Evolutionary conservation across 1,139 yeast species (phyloP).

Genomic region (Yamadazyma sp.): DNA sequence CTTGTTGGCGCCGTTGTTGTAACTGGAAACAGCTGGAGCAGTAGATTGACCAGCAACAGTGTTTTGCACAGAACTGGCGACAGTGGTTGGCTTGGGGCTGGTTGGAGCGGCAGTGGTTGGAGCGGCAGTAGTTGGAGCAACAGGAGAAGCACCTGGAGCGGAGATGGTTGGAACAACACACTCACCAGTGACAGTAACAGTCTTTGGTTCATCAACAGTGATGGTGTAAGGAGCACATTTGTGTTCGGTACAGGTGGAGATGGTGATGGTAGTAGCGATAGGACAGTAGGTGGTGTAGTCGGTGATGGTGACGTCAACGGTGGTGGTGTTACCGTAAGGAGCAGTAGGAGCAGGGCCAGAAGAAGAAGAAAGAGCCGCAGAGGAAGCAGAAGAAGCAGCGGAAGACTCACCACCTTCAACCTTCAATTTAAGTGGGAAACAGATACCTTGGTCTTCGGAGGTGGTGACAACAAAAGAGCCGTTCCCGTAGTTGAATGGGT

Average conservation of each 20-base stretch:
- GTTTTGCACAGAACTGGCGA: conserved; percentile 5
- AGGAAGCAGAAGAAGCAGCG: conserved; percentile 8
- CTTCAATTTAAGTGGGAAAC: conserved; percentile 14
- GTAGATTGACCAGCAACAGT: conserved; percentile 6
- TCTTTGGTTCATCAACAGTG: conserved; percentile 53
- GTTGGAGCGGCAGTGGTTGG: conserved; percentile 11
- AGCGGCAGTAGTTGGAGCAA: no score
- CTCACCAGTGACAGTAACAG: conserved; percentile 59
- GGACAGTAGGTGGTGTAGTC: conserved; percentile 63
- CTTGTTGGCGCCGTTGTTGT: conserved; percentile 12
- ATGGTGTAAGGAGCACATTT: conserved; percentile 35
- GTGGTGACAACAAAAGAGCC: conserved; percentile 4
- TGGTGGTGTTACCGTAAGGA: conserved; percentile 23
- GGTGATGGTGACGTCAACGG: conserved; percentile 45
- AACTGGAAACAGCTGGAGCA: conserved; percentile 8
- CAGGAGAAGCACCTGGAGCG: neutral
- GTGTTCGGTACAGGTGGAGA: conserved; percentile 40
- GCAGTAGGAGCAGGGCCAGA: conserved; percentile 14
- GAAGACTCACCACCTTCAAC: conserved; percentile 6
- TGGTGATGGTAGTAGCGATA: conserved; percentile 49
- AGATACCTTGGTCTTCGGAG: conserved; percentile 9
- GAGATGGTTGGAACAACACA: conserved; percentile 51
- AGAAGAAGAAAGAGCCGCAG: no score
- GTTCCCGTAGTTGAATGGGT: conserved; percentile 42
- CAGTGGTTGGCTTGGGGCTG: conserved; percentile 3